Evolutionary conservation across 2,329 filamentous ascomycete genomes (phyloP).

Genomic region (Sclerotinia spermophila): DNA sequence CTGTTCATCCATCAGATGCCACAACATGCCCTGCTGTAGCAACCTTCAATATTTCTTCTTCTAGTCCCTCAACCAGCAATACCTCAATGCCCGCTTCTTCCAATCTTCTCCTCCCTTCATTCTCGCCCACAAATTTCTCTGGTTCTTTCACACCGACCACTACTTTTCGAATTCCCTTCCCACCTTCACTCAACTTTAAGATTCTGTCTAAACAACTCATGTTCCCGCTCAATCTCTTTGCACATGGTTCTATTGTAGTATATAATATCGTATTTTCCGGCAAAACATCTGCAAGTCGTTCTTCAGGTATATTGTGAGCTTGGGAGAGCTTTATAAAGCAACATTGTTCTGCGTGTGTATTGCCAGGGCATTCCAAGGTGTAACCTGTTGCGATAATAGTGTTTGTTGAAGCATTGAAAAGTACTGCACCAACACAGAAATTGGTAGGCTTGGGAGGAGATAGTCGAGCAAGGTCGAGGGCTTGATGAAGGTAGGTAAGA

Average conservation of each 20-base stretch:
- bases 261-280: conserved; percentile 63
- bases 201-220: conserved; percentile 77
- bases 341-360: conserved; percentile 95
- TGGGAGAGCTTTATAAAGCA: conserved; percentile 72
- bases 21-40: conserved; percentile 73
- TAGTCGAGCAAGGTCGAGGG: conserved; percentile 69
- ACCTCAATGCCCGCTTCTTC: conserved; percentile 70
- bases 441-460: conserved; percentile 87
- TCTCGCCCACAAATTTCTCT: conserved; percentile 81
- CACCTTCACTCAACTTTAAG: conserved; percentile 46
- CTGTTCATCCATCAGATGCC: not conserved
- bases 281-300: conserved; percentile 49
- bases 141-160: conserved; percentile 89
- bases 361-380: conserved; percentile 84
- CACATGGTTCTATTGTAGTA: conserved; percentile 90
- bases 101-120: conserved; percentile 68
- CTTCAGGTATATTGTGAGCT: conserved; percentile 49
- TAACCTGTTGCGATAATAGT: conserved; percentile 75
- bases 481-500: conserved; percentile 59
- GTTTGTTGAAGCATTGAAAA: conserved; percentile 58
- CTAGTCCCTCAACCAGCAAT: conserved; percentile 68
- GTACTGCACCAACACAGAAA: conserved; percentile 90
- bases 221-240: conserved; percentile 69
- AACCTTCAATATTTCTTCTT: conserved; percentile 74
- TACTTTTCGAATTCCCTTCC: conserved; percentile 61